Conservation (phyloP, 441 rosid genomes). For the Gossypium aridum region DNA sequence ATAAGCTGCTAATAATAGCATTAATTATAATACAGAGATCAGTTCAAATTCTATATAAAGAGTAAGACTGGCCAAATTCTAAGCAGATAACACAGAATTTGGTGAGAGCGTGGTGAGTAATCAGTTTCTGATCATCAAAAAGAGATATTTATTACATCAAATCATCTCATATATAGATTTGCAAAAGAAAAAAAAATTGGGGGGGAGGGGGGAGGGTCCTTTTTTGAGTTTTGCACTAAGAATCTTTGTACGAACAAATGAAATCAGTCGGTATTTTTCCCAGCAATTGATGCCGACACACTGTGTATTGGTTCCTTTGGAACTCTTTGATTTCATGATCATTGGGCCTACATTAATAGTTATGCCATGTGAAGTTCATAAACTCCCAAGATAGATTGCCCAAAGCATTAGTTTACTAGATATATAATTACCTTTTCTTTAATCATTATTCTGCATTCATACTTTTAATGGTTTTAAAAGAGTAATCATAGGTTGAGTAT, state of each 20-base stretch:
- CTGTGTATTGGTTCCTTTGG: background rate
- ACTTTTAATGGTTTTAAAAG: background rate
- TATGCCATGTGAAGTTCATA: slow-evolving; percentile 6
- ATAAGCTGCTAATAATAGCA: background rate
- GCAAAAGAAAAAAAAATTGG: no score
- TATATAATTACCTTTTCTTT: background rate
- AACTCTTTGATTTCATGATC: background rate
- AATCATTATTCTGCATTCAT: background rate
- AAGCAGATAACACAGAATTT: background rate
- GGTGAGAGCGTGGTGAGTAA: no score
- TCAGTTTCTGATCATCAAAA: no score
- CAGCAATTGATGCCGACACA: background rate
- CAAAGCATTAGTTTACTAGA: background rate
- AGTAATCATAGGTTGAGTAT: background rate
- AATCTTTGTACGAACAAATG: background rate
- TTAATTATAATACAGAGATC: background rate
- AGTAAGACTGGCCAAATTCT: background rate
- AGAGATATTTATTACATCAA: no score
- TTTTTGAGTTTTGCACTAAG: background rate
- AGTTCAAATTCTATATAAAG: background rate
- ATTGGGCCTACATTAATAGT: background rate
- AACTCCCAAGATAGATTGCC: background rate
- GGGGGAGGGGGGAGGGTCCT: no score
- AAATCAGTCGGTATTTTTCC: background rate
- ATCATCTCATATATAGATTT: no score